Conservation (phyloP, 495 filamentous ascomycete genomes). For the Neurospora intermedia region DNA sequence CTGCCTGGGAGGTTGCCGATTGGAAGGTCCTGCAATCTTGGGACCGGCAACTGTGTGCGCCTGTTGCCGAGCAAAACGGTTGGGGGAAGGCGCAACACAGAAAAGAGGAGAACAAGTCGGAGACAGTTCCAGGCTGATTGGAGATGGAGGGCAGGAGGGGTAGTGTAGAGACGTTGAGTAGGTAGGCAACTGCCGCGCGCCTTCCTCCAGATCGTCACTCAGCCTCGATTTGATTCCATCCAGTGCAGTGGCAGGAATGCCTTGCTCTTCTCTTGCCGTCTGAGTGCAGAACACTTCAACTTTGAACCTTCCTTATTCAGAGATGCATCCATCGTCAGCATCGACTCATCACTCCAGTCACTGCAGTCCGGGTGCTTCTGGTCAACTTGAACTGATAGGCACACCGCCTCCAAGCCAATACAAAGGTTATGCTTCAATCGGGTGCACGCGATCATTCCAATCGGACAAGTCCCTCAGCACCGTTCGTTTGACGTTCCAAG, state of each 20-base stretch:
- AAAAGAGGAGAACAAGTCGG: background rate
- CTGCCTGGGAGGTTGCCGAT: constrained; percentile 14
- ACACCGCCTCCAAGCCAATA: background rate
- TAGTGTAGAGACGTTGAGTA: background rate
- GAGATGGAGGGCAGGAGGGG: background rate
- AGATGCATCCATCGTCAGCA: background rate
- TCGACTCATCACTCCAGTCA: background rate
- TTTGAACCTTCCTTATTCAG: background rate
- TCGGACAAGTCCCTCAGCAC: background rate
- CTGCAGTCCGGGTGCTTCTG: too few relatives aligned
- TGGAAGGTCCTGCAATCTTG: constrained; percentile 6
- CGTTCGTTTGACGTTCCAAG: background rate
- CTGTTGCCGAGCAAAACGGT: background rate
- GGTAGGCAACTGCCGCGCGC: background rate
- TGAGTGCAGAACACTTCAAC: background rate
- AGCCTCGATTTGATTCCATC: background rate
- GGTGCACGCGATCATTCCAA: background rate
- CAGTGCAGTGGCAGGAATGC: background rate
- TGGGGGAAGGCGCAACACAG: background rate
- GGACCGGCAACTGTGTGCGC: background rate
- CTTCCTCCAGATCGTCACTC: background rate
- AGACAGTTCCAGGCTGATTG: background rate
- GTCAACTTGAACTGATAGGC: background rate
- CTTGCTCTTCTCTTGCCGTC: background rate
- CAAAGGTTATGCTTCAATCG: background rate